phyloP scores from a whole-genome alignment of 148 eudicot species.

The Rhododendron williamsianum region DNA sequence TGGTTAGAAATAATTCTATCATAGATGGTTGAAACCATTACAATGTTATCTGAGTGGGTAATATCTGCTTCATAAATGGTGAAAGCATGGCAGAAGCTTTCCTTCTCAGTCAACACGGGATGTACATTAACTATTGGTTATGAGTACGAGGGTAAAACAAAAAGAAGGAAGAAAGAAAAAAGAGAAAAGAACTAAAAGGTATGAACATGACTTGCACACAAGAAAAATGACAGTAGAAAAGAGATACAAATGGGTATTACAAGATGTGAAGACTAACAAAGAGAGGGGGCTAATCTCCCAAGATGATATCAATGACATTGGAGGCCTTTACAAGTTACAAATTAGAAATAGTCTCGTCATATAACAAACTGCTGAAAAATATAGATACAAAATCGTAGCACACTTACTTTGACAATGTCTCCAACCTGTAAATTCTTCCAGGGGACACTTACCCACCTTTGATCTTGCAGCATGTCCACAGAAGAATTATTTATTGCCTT shows the following conservation, averaged over 20 bases:
- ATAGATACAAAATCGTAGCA: background rate
- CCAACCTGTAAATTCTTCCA: slow-evolving; percentile 96
- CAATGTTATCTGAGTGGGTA: background rate
- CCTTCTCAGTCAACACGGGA: background rate
- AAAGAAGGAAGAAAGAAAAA: background rate
- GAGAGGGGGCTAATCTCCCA: background rate
- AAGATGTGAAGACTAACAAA: background rate
- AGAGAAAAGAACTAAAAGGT: background rate
- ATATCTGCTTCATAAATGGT: background rate
- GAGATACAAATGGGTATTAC: background rate
- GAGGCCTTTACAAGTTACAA: background rate
- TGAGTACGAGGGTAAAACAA: background rate
- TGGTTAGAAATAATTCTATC: background rate
- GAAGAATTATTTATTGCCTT: slow-evolving; percentile 69
- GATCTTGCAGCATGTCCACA: slow-evolving; percentile 66
- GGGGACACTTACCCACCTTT: slow-evolving; percentile 57
- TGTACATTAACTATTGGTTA: background rate
- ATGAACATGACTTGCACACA: background rate
- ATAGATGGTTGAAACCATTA: background rate
- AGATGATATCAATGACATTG: background rate
- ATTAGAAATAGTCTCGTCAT: background rate
- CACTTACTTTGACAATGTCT: slow-evolving; percentile 84
- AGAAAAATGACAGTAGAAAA: background rate
- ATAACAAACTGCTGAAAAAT: background rate
- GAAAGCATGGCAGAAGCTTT: background rate